Conservation (phyloP, 2,329 filamentous ascomycete genomes). For the Curvularia verruculosa region DNA sequence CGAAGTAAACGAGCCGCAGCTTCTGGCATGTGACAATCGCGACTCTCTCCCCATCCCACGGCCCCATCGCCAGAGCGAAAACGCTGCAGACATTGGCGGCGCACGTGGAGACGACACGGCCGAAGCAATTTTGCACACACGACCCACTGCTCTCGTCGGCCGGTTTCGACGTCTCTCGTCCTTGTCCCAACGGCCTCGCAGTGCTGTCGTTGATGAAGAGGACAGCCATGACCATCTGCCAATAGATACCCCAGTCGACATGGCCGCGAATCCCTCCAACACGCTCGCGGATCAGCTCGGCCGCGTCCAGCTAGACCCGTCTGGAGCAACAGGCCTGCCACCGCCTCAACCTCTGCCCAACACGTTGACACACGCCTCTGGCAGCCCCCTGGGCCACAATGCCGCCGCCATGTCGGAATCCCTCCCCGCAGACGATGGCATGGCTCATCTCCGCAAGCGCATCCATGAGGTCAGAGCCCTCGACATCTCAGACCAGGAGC, state of each 20-base stretch:
- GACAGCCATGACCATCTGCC: constrained; percentile 31
- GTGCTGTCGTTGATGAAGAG: constrained; percentile 34
- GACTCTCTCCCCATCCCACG: constrained; percentile 14
- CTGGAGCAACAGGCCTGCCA: constrained; percentile 33
- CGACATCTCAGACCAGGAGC: constrained; percentile 54
- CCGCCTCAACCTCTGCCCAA: constrained; percentile 28
- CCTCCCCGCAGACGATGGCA: constrained; percentile 59
- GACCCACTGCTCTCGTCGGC: constrained; percentile 21
- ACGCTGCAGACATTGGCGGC: constrained; percentile 12
- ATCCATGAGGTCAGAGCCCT: constrained; percentile 56
- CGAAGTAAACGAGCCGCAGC: constrained; percentile 16
- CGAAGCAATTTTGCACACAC: constrained; percentile 13
- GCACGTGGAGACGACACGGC: constrained; percentile 12
- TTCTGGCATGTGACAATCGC: constrained; percentile 40
- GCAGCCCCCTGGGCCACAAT: constrained; percentile 27
- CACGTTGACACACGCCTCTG: constrained; percentile 18
- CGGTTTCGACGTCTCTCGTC: constrained; percentile 30
- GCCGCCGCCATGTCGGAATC: constrained; percentile 40
- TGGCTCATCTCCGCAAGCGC: constrained; percentile 54
- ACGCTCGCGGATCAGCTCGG: constrained; percentile 37
- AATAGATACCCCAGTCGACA: constrained; percentile 35
- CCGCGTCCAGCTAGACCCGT: constrained; percentile 31
- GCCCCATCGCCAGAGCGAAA: constrained; percentile 12
- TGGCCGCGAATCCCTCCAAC: constrained; percentile 43
- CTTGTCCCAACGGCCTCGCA: constrained; percentile 30